Conservation (phyloP, 176 grass and related monocot genomes). For the Oryza rufipogon region DNA sequence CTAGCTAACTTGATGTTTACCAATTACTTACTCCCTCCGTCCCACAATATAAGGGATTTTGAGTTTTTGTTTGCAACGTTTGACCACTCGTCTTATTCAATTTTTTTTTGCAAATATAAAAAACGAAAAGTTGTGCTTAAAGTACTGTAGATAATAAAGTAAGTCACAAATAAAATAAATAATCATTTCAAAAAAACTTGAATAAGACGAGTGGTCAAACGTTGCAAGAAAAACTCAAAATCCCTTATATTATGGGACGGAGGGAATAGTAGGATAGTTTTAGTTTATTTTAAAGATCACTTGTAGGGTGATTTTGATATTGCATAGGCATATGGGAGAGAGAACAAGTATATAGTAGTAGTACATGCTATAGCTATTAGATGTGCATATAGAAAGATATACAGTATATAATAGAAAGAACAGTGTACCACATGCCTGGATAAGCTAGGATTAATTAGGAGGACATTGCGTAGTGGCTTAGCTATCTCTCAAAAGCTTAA, state of each 20-base stretch:
- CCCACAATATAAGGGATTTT: too few species aligned
- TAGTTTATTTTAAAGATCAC: not conserved
- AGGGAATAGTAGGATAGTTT: not conserved
- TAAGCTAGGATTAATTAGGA: not conserved
- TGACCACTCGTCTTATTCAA: too few species aligned
- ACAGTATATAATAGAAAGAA: not conserved
- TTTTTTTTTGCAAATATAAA: too few species aligned
- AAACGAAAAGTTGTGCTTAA: too few species aligned
- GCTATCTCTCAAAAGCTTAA: not conserved
- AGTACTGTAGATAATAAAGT: too few species aligned
- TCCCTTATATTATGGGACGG: too few species aligned
- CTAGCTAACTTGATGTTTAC: conserved; percentile 23
- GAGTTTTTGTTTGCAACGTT: too few species aligned
- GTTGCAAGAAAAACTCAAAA: too few species aligned
- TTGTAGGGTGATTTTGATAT: conserved; percentile 28
- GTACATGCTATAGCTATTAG: not conserved
- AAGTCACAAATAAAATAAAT: too few species aligned
- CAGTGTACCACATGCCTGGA: conserved; percentile 29
- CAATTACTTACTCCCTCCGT: not conserved
- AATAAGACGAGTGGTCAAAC: too few species aligned
- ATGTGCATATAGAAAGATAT: not conserved
- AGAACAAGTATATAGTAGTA: not conserved
- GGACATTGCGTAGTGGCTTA: not conserved
- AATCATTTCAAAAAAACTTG: too few species aligned
- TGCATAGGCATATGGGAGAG: conserved; percentile 17